These are phyloP conservation scores for Pascua guehoae DNA, from an alignment of 1,284 basidiomycete species.

Conservation along the genomic window DNA sequence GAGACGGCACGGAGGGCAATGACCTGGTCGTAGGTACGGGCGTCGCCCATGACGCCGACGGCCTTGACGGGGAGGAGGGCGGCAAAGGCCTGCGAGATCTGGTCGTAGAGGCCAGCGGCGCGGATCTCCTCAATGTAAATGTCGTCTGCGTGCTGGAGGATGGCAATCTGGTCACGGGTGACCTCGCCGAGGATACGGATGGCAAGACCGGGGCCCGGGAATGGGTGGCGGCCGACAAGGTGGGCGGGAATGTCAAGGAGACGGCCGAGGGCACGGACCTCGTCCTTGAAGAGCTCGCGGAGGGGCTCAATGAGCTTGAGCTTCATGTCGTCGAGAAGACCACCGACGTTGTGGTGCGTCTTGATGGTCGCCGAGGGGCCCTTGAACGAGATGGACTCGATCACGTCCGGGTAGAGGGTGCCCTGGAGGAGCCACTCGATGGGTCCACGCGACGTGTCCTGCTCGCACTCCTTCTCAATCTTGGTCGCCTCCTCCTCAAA, in stretches of 20 bases:
- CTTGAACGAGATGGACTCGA: conserved; percentile 99
- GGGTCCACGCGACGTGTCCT: conserved; percentile 74
- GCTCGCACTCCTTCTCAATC: conserved; percentile 68
- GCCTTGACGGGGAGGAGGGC: conserved; percentile 95
- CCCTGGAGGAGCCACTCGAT: conserved; percentile 98
- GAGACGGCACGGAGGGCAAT: conserved; percentile 84
- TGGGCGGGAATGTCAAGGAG: conserved; percentile 87
- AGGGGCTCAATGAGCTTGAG: conserved; percentile 97
- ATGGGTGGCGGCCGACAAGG: conserved; percentile 95
- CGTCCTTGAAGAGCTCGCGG: conserved; percentile 98
- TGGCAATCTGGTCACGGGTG: conserved; percentile 84
- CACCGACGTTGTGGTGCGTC: conserved; percentile 99
- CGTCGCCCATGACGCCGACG: conserved; percentile 97
- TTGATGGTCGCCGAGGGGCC: conserved; percentile 99
- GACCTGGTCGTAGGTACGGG: conserved; percentile 94
- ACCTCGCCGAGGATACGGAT: conserved; percentile 97
- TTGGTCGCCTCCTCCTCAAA: conserved; percentile 91
- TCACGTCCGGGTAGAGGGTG: conserved; percentile 99
- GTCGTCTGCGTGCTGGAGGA: conserved; percentile 89
- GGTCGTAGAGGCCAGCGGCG: conserved; percentile 83
- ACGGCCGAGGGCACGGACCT: conserved; percentile 89
- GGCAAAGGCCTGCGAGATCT: conserved; percentile 96
- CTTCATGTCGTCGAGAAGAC: conserved; percentile 95
- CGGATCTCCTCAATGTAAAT: conserved; percentile 99
- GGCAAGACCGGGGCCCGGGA: conserved; percentile 98